Evolutionary conservation across 2,329 filamentous ascomycete genomes (phyloP).

Genomic region (Macrophomina phaseolina): DNA sequence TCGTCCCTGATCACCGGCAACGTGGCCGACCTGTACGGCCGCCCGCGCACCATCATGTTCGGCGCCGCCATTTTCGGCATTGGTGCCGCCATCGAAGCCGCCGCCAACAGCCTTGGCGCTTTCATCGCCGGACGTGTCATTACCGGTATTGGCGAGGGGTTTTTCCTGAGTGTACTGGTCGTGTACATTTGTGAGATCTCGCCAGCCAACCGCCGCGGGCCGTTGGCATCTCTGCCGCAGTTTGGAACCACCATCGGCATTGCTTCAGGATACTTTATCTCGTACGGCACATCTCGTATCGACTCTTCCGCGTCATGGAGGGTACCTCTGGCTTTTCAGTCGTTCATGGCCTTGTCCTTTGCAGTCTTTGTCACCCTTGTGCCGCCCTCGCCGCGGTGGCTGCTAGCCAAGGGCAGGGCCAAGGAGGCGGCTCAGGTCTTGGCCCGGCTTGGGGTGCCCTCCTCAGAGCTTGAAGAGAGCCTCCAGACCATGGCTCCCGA

Average conservation of each 20-base stretch:
- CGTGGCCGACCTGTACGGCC: slow-evolving; percentile 61
- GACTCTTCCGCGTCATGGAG: slow-evolving; percentile 60
- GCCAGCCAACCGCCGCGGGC: slow-evolving; percentile 56
- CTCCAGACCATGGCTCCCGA: not conserved
- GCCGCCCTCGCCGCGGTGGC: slow-evolving; percentile 64
- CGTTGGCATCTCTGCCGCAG: slow-evolving; percentile 60
- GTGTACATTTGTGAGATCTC: slow-evolving; percentile 66
- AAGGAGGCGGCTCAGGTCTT: slow-evolving; percentile 49
- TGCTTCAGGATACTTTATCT: slow-evolving; percentile 64
- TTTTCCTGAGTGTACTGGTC: slow-evolving; percentile 54
- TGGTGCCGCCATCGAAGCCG: slow-evolving; percentile 51
- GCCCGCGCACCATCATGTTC: slow-evolving; percentile 56
- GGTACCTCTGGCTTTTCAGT: slow-evolving; percentile 60
- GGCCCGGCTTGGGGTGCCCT: slow-evolving; percentile 41
- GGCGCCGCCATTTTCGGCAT: slow-evolving; percentile 60
- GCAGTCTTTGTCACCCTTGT: slow-evolving; percentile 51
- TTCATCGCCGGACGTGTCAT: slow-evolving; percentile 62
- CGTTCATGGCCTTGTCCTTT: slow-evolving; percentile 49
- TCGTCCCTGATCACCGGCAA: slow-evolving; percentile 63
- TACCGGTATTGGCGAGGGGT: slow-evolving; percentile 64
- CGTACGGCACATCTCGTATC: slow-evolving; percentile 60
- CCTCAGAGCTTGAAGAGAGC: slow-evolving; percentile 22
- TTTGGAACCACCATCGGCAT: slow-evolving; percentile 59
- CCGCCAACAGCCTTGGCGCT: slow-evolving; percentile 54
- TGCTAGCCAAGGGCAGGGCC: slow-evolving; percentile 55